These are phyloP conservation scores for Hygrocybe coccinea DNA, from an alignment of 768 basidiomycete genomes.

Conservation along the genomic window DNA sequence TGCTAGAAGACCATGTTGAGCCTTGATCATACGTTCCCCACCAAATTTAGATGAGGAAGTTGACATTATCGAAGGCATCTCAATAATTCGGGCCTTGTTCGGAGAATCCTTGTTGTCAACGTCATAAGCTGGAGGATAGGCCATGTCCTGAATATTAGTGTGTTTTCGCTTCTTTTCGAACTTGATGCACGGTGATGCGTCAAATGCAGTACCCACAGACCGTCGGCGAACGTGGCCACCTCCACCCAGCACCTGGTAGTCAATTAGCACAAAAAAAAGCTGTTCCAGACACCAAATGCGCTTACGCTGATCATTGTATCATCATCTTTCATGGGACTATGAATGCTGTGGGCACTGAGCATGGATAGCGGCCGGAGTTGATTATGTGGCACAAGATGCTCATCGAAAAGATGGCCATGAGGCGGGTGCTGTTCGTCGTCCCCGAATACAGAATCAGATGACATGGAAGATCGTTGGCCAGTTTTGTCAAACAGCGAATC, in stretches of 20 bases:
- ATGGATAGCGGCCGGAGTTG: slow-evolving; percentile 65
- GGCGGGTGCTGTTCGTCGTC: slow-evolving; percentile 37
- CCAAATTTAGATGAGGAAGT: slow-evolving; percentile 61
- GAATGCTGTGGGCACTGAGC: slow-evolving; percentile 45
- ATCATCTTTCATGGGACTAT: slow-evolving; percentile 58
- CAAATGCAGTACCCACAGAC: slow-evolving; percentile 61
- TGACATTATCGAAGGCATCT: slow-evolving; percentile 64
- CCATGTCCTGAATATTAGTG: slow-evolving; percentile 34
- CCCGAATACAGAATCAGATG: slow-evolving; percentile 61
- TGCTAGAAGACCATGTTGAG: slow-evolving; percentile 56
- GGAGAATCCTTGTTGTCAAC: slow-evolving; percentile 31
- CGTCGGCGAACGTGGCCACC: slow-evolving; percentile 68
- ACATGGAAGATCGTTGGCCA: slow-evolving; percentile 44
- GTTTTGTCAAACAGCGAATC: slow-evolving; percentile 67
- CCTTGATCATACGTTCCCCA: slow-evolving; percentile 61
- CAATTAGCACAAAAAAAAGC: not conserved
- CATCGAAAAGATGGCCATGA: slow-evolving; percentile 9
- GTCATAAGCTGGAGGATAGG: slow-evolving; percentile 18
- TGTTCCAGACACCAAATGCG: slow-evolving; percentile 3
- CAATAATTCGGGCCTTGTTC: slow-evolving; percentile 48
- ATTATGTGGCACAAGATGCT: slow-evolving; percentile 38
- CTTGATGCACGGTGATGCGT: slow-evolving; percentile 65
- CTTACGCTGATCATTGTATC: slow-evolving; percentile 80
- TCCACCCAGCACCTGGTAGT: slow-evolving; percentile 59
- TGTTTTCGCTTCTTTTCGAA: slow-evolving; percentile 58